Evolutionary conservation across 140 eudicot genomes (phyloP).

Genomic region (Flaveria floridana): DNA sequence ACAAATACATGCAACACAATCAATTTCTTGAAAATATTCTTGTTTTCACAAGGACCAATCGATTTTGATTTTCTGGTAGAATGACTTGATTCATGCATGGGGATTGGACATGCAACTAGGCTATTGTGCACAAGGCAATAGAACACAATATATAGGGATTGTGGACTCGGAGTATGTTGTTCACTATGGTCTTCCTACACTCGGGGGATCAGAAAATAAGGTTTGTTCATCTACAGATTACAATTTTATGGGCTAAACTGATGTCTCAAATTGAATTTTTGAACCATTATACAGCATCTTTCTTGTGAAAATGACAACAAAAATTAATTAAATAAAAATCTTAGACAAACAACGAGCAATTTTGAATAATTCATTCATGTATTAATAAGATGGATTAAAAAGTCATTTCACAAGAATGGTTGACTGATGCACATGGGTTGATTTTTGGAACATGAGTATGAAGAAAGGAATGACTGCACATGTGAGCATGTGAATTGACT

Average conservation of each 20-base stretch:
- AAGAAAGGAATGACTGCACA: constrained; percentile 31
- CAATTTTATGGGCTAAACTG: not conserved
- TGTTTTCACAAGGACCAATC: not conserved
- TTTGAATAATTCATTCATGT: not conserved
- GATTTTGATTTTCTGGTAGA: constrained; percentile 41
- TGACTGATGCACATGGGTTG: constrained; percentile 38
- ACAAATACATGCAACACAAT: not conserved
- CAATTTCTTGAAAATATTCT: constrained; percentile 2
- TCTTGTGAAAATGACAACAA: not conserved
- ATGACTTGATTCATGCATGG: constrained; percentile 81
- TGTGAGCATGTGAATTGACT: constrained; percentile 33
- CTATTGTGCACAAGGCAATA: constrained; percentile 81
- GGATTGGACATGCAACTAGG: constrained; percentile 82
- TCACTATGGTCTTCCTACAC: constrained; percentile 81
- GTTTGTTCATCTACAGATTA: constrained; percentile 30
- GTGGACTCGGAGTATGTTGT: constrained; percentile 81
- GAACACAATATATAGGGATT: constrained; percentile 66
- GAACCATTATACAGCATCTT: not conserved
- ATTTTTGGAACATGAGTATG: constrained; percentile 30
- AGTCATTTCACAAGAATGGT: constrained; percentile 33
- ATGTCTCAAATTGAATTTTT: not conserved
- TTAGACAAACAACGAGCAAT: not conserved
- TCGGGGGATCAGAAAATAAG: constrained; percentile 64
- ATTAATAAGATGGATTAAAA: constrained; percentile 19
- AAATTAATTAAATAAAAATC: not conserved